A percentile compares a stretch with the other conserved stretches of the same genome.
phyloP scores from a whole-genome alignment of 2,329 filamentous ascomycete species.

The Westerdykella sp. region DNA sequence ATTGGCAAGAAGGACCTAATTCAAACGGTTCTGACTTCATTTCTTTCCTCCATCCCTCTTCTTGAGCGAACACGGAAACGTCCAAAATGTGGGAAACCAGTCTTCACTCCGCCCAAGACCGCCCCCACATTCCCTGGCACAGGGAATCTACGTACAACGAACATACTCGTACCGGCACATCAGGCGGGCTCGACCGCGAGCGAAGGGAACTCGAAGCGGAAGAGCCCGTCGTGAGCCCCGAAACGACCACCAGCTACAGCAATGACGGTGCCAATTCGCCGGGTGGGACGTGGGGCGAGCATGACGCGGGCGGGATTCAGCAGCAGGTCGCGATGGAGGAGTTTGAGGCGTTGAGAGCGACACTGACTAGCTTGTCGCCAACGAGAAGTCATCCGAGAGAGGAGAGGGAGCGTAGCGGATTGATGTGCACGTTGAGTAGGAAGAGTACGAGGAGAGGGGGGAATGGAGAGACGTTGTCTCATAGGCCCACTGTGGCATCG shows the following conservation, averaged over 20 bases:
- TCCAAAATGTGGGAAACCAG: too few relatives aligned
- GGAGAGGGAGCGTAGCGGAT: constrained; percentile 15
- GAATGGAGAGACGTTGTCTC: constrained; percentile 7
- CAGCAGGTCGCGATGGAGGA: constrained; percentile 53
- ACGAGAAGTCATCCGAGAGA: constrained; percentile 26
- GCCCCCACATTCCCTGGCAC: constrained; percentile 29
- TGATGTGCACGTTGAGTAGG: constrained; percentile 22
- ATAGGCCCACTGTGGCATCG: constrained; percentile 5
- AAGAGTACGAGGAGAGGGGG: constrained; percentile 20
- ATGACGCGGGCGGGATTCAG: constrained; percentile 50
- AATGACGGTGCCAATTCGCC: constrained; percentile 17
- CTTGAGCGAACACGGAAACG: too few relatives aligned
- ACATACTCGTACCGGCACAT: not conserved
- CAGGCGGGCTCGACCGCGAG: constrained; percentile 4
- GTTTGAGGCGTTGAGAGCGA: constrained; percentile 51
- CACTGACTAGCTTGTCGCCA: constrained; percentile 50
- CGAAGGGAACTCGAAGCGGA: constrained; percentile 10
- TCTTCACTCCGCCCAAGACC: too few relatives aligned
- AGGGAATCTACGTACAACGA: constrained; percentile 19
- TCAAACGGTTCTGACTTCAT: not conserved
- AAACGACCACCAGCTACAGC: constrained; percentile 1
- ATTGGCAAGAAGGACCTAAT: not conserved
- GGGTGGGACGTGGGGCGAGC: constrained; percentile 58
- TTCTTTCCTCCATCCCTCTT: not conserved
- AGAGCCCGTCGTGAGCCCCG: not conserved